Percentiles rank a stretch among this genome's conserved stretches.
Conservation (phyloP, 805 yeast genomes). For the Kurtzmaniella fragi region DNA sequence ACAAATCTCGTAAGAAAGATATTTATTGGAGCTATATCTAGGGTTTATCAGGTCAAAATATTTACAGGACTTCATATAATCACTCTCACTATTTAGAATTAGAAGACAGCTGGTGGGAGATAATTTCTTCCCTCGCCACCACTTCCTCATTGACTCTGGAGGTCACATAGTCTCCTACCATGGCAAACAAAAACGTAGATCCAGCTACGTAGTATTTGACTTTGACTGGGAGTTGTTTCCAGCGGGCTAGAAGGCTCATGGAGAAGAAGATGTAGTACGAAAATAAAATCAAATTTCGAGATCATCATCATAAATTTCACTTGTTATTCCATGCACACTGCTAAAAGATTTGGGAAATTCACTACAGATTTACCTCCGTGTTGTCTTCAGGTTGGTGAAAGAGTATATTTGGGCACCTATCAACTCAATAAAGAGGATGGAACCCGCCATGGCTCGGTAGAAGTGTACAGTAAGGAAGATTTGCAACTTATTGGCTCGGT, state of each 20-base stretch:
- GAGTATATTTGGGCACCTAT: constrained; percentile 75
- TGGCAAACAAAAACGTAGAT: constrained; percentile 36
- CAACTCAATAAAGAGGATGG: constrained; percentile 55
- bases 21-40: no score
- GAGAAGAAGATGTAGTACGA: background rate
- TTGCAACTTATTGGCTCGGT: constrained; percentile 14
- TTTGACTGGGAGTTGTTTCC: constrained; percentile 38
- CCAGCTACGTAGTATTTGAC: constrained; percentile 37
- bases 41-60: no score
- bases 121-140: constrained; percentile 25
- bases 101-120: constrained; percentile 9
- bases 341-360: constrained; percentile 21
- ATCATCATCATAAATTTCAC: background rate
- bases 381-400: constrained; percentile 52
- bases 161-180: constrained; percentile 36
- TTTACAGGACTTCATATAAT: no score
- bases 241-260: constrained; percentile 7
- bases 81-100: no score
- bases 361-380: constrained; percentile 76
- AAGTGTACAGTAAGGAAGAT: constrained; percentile 29
- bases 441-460: constrained; percentile 58
- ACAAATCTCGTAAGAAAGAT: no score
- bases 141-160: constrained; percentile 31
- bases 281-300: background rate
- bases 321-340: constrained; percentile 1